A percentile compares a stretch with the other conserved stretches of the same genome.
Conservation (phyloP, 2,329 filamentous ascomycete genomes). For the Penicillium aurantiogriseum region DNA sequence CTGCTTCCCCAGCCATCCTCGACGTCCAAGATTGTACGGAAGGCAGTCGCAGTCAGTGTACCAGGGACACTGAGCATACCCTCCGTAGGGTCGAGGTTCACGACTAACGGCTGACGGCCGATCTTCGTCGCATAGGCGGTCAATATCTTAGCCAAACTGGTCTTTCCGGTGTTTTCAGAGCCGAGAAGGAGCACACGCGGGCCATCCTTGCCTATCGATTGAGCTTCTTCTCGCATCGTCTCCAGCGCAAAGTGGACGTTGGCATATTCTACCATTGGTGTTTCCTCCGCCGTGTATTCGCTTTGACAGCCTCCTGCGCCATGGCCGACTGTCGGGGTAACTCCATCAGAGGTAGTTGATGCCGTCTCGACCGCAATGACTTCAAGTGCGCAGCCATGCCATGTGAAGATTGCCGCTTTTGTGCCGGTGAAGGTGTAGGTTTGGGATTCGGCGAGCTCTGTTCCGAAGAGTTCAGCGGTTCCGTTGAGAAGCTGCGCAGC, state of each 20-base stretch:
- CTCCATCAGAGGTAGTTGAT: conserved; percentile 33
- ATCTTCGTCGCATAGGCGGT: conserved; percentile 75
- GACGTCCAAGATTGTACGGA: conserved; percentile 82
- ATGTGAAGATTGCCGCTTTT: conserved; percentile 87
- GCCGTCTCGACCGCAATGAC: conserved; percentile 61
- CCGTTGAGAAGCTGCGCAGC: conserved; percentile 65
- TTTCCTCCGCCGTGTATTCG: conserved; percentile 73
- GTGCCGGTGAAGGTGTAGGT: conserved; percentile 77
- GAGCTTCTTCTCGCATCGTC: conserved; percentile 63
- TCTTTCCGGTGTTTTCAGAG: conserved; percentile 76
- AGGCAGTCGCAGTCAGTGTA: conserved; percentile 80
- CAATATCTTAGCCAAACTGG: conserved; percentile 72
- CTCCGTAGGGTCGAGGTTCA: conserved; percentile 82
- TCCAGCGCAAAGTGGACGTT: conserved; percentile 89
- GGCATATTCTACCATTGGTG: conserved; percentile 73
- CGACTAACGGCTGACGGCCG: conserved; percentile 72
- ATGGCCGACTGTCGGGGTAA: conserved; percentile 30
- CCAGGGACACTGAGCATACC: conserved; percentile 75
- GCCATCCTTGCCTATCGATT: conserved; percentile 53
- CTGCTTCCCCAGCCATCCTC: conserved; percentile 87
- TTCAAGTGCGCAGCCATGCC: conserved; percentile 85
- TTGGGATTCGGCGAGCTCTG: conserved; percentile 79
- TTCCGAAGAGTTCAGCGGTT: conserved; percentile 90
- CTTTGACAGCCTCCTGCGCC: conserved; percentile 61
- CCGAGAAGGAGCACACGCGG: conserved; percentile 85